A percentile compares a stretch with the other conserved stretches of the same genome.
Conservation (phyloP, 2,329 filamentous ascomycete genomes). For the Didymella exigua region DNA sequence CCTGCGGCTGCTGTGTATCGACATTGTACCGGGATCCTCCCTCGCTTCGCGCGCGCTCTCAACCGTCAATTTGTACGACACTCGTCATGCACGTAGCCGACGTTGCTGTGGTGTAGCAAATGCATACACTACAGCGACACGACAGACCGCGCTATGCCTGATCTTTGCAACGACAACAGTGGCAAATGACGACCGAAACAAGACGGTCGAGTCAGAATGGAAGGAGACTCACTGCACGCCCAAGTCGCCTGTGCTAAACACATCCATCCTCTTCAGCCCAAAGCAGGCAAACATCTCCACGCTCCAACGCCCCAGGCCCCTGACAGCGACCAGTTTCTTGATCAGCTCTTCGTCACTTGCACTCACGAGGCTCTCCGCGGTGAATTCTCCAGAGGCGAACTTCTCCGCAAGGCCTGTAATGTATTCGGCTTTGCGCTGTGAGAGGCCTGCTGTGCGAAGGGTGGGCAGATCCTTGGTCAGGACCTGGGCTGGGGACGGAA, state of each 20-base stretch:
- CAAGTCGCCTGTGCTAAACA: conserved; percentile 89
- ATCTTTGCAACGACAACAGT: not conserved
- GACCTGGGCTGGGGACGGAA: conserved; percentile 80
- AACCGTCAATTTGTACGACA: not conserved
- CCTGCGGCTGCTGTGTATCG: not conserved
- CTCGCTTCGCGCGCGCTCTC: conserved; percentile 15
- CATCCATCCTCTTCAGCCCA: conserved; percentile 89
- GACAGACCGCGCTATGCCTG: not conserved
- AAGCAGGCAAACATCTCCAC: conserved; percentile 95
- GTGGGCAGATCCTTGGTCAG: conserved; percentile 63
- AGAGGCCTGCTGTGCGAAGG: conserved; percentile 84
- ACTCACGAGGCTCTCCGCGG: conserved; percentile 73
- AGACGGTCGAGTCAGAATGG: not conserved
- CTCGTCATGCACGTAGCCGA: not conserved
- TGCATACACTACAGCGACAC: not conserved
- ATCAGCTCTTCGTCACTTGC: conserved; percentile 87
- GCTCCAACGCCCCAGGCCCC: conserved; percentile 87
- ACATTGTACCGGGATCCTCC: not conserved
- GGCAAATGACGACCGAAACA: not conserved
- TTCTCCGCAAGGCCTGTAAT: conserved; percentile 83
- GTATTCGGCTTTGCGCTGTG: conserved; percentile 95
- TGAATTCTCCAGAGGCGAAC: conserved; percentile 76
- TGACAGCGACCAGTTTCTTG: conserved; percentile 79
- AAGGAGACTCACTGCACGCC: conserved; percentile 74
- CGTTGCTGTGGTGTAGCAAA: conserved; percentile 1